Base-by-base conservation (phyloP, 805 yeast species). In the Cephaloascus albidus region DNA sequence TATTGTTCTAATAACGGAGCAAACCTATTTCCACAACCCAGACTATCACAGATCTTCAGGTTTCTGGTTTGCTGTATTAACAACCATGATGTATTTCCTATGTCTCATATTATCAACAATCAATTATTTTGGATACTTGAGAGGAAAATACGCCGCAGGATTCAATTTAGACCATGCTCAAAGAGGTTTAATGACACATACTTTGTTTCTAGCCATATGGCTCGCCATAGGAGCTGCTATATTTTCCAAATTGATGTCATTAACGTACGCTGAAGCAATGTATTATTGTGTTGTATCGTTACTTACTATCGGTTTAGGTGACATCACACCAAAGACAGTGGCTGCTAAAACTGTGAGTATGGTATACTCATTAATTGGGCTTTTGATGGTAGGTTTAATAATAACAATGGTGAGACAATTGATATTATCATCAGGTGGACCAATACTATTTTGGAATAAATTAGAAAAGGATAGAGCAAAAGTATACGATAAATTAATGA, bases 291-390 rank as follows among this genome's bases (percentile, higher is more conserved):
- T 75, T 10, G 87, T 84, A 1, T 78, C 94, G 0, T 61, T 82
- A 32, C 62, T 85, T 36, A 88, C 96, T 1, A 72, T 88, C 20
- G 96, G 96, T 0, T 63, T 81, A 15, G 96, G 96, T 31, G 93
- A 84, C 48, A 66, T 81, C 27, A 62, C 70, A 0, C 89, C 95
- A 0, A 30, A 42, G 0, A 57, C 70, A 1, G 60, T 68, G 1
- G 75, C 77, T 1, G 69, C 82, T 0, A 74, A 75, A 51, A 80
- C 78, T 1, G 58, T 84, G 44, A 63, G 73, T 1, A 61, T 87
- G 38, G 54, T 82, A 2, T 85, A 78, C 59, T 75, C 93, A 4
- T 55, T 84, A n/a, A 57, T 75, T 12, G 96, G 95, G 0, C 74
- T 88, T 17, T 56, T 88, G 26, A 61, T 81, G 20, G 67, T 87